phyloP scores from a whole-genome alignment of 768 basidiomycete species.

The Amylocystis lapponica region DNA sequence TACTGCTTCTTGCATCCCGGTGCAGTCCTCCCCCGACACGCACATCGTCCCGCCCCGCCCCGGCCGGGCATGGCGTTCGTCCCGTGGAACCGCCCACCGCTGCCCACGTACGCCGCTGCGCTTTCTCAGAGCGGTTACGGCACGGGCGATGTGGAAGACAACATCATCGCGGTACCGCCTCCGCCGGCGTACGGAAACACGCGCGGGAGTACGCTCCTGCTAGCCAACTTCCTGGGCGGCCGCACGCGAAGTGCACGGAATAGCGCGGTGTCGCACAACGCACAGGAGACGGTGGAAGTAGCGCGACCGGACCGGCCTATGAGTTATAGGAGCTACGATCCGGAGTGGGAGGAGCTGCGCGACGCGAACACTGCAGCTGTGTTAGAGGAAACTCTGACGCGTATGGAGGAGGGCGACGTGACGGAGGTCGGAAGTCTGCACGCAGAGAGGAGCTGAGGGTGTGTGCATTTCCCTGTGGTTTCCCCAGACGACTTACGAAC shows the following conservation, averaged over 20 bases:
- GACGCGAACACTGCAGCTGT: constrained; percentile 47
- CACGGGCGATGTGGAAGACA: constrained; percentile 73
- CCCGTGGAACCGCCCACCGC: constrained; percentile 66
- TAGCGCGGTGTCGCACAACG: constrained; percentile 1
- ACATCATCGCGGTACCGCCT: constrained; percentile 58
- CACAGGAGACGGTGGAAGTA: constrained; percentile 1
- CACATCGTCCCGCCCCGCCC: constrained; percentile 11
- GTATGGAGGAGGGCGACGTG: constrained; percentile 24
- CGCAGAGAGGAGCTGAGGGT: not conserved
- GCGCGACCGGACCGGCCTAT: constrained; percentile 32
- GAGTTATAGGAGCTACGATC: constrained; percentile 50
- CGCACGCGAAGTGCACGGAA: constrained; percentile 42
- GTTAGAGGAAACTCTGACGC: constrained; percentile 52
- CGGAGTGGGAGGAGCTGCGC: constrained; percentile 50
- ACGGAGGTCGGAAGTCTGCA: not conserved
- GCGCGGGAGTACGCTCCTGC: constrained; percentile 58
- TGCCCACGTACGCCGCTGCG: constrained; percentile 67
- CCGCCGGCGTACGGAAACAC: constrained; percentile 78
- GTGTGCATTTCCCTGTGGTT: no score
- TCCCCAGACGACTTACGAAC: no score
- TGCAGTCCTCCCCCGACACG: constrained; percentile 34
- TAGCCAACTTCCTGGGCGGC: constrained; percentile 45
- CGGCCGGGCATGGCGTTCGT: constrained; percentile 25
- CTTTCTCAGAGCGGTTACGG: constrained; percentile 63
- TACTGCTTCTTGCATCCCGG: constrained; percentile 56